phyloP scores from a whole-genome alignment of 306 rosid species.

The Phaseolus lunatus region DNA sequence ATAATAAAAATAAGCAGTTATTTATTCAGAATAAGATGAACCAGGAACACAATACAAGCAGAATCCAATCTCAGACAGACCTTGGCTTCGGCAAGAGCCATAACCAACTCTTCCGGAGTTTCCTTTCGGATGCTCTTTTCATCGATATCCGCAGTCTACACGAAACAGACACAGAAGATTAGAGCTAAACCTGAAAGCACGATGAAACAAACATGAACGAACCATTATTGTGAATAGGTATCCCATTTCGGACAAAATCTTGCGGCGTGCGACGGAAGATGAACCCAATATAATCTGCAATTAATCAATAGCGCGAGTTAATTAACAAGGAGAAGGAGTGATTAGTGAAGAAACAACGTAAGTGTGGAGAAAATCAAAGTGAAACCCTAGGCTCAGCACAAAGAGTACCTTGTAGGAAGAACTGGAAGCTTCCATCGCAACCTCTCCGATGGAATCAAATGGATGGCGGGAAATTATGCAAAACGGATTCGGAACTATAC shows the following conservation, averaged over 20 bases:
- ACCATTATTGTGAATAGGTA: conserved; percentile 73
- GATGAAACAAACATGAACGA: conserved; percentile 45
- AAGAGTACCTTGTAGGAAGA: conserved; percentile 52
- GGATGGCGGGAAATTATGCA: conserved; percentile 11
- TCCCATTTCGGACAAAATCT: conserved; percentile 81
- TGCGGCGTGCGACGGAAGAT: conserved; percentile 71
- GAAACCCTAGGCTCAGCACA: conserved; percentile 50
- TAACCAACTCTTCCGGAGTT: conserved; percentile 83
- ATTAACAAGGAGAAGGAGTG: background rate
- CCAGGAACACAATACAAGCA: background rate
- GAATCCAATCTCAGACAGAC: conserved; percentile 45
- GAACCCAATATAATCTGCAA: conserved; percentile 82
- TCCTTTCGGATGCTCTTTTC: conserved; percentile 87
- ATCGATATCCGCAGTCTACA: conserved; percentile 93
- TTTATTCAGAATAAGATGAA: background rate
- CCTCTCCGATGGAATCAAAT: background rate
- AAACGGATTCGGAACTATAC: background rate
- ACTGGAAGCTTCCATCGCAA: conserved; percentile 50
- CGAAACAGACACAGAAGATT: background rate
- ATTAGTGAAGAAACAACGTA: background rate
- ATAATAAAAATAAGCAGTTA: background rate
- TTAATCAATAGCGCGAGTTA: background rate
- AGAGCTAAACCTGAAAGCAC: conserved; percentile 6
- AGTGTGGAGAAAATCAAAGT: background rate
- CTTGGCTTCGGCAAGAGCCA: conserved; percentile 97